Conservation (phyloP, 1,284 basidiomycete genomes). For the Agroathelia rolfsii region DNA sequence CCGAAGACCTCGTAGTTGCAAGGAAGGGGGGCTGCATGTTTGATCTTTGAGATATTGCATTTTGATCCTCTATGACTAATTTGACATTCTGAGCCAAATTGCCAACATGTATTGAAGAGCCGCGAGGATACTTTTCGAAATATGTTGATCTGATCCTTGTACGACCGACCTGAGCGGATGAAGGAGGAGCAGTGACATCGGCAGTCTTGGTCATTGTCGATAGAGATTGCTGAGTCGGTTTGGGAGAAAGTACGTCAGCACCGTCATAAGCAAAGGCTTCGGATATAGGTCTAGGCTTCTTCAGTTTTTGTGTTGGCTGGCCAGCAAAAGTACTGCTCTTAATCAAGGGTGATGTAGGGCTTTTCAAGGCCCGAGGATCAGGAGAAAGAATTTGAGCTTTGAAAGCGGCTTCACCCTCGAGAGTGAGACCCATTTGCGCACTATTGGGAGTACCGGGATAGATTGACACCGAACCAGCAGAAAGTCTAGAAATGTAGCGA, state of each 20-base stretch:
- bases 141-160: slow-evolving; percentile 60
- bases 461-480: slow-evolving; percentile 40
- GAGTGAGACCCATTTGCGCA: slow-evolving; percentile 32
- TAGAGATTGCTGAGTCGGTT: too few species aligned
- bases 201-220: too few species aligned
- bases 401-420: slow-evolving; percentile 30
- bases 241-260: slow-evolving; percentile 39
- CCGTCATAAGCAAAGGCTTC: slow-evolving; percentile 44
- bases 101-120: slow-evolving; percentile 35
- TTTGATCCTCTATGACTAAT: too few species aligned
- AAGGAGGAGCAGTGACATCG: too few species aligned
- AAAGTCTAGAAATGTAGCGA: slow-evolving; percentile 35
- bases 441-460: slow-evolving; percentile 38
- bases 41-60: too few species aligned
- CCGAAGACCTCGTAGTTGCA: too few species aligned
- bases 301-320: too few species aligned
- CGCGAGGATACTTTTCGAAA: slow-evolving; percentile 48
- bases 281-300: too few species aligned
- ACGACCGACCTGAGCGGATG: slow-evolving; percentile 34
- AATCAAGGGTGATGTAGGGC: slow-evolving; percentile 25
- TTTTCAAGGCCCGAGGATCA: slow-evolving; percentile 23
- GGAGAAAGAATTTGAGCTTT: slow-evolving; percentile 35
- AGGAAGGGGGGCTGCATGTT: too few species aligned
- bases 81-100: too few species aligned
- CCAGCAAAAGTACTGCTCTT: too few species aligned